Percentiles rank a stretch among this genome's conserved stretches.
phyloP scores from a whole-genome alignment of 139 green algal genomes.

The Auxenochlorella pyrenoidosa region DNA sequence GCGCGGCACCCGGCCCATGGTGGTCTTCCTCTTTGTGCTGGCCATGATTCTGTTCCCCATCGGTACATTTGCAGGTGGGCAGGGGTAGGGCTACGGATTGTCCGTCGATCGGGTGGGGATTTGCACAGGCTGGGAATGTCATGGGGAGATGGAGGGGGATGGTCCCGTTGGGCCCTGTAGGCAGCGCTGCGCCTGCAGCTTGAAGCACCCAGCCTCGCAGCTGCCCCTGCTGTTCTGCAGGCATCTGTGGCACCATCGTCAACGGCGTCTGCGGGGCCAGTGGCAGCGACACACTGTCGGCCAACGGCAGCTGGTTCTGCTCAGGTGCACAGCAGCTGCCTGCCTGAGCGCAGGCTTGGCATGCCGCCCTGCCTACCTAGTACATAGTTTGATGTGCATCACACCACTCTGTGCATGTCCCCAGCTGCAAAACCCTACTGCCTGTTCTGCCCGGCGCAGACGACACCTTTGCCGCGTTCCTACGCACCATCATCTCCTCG shows the following conservation, averaged over 20 bases:
- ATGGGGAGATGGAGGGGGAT: too few relatives aligned
- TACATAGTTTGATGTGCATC: too few relatives aligned
- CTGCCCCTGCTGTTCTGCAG: background rate
- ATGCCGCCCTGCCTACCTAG: background rate
- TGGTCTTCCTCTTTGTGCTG: constrained; percentile 15
- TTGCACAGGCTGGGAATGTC: too few relatives aligned
- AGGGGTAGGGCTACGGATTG: too few relatives aligned
- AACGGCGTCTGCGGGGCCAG: background rate
- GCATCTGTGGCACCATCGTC: constrained; percentile 31
- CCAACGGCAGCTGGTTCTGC: constrained; percentile 64
- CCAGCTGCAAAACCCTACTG: too few relatives aligned
- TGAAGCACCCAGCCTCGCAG: too few relatives aligned
- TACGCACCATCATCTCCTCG: constrained; percentile 67
- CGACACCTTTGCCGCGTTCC: constrained; percentile 32
- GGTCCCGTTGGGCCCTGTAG: too few relatives aligned
- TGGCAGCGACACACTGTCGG: background rate
- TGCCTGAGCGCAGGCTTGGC: too few relatives aligned
- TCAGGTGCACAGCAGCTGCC: background rate
- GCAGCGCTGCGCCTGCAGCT: too few relatives aligned
- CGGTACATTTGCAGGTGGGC: constrained; percentile 14
- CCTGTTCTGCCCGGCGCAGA: background rate
- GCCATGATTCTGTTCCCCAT: constrained; percentile 64
- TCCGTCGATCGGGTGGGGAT: too few relatives aligned
- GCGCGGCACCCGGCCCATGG: constrained; percentile 17
- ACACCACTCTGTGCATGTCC: background rate